Evolutionary conservation across 169 alveolate genomes (phyloP), one percentile per base, ranked within the genome.

Genomic region (Besnoitia besnoiti): DNA sequence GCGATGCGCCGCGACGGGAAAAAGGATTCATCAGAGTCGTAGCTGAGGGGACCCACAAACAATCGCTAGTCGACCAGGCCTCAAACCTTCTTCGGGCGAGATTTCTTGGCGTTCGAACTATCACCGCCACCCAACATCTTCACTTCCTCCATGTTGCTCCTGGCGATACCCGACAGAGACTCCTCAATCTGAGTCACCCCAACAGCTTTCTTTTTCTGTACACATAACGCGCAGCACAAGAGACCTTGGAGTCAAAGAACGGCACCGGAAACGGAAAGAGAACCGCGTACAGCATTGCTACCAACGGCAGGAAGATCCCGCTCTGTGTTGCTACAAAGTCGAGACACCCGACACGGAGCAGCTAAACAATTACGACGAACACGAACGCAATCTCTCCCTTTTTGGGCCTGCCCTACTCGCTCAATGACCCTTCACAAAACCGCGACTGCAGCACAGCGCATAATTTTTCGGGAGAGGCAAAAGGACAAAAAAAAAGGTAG

Each of bases 121-220:
- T 55, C 67, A 19, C 24, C 67, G 27, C 82, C 82, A 1, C 82
- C 82, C 3, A 7, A 4, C 1, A 73, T 2, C n/a, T 73, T n/a
- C 49, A 77, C 40, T 1, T 77, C 87, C 47, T 77, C 87, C 87
- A 77, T 77, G 55, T 77, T 39, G 55, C 87, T 39, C 24, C 87
- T 2, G 5, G 87, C 87, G 7, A 77, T 35, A 27, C 50, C 87
- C 35, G 87, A 77, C 33, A 77, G 55, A 37, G 61, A 27, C 33
- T 37, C 87, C 30, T 77, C 87, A 55, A 77, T 77, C 47, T 77
- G n/a, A 5, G 87, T 35, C 61, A 21, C 59, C 14, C 87, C 87
- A 35, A 77, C 87, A 12, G 40, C 87, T 55, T 77, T 77, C 87
- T 77, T 77, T 44, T 77, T 77, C 87, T 77, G 87, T 55, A 40